phyloP scores from a whole-genome alignment of 768 basidiomycete species.

The Leccinum variicolor region DNA sequence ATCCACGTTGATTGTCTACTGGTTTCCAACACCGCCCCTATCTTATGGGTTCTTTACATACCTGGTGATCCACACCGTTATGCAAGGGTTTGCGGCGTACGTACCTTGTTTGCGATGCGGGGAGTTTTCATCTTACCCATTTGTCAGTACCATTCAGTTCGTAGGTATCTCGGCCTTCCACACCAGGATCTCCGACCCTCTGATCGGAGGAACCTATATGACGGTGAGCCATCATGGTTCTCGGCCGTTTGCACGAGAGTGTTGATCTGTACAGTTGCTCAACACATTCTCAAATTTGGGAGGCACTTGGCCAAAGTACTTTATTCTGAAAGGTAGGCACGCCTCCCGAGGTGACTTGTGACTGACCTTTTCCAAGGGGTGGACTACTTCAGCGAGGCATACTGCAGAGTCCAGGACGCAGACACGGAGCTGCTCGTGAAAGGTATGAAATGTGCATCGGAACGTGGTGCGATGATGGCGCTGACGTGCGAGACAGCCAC shows the following conservation, averaged over 20 bases:
- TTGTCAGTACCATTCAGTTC: slow-evolving; percentile 89
- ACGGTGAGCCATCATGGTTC: slow-evolving; percentile 56
- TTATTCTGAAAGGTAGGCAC: slow-evolving; percentile 79
- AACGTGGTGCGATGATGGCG: neutral
- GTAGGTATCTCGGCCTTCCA: slow-evolving; percentile 99
- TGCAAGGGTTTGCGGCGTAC: slow-evolving; percentile 83
- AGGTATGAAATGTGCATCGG: slow-evolving; percentile 39
- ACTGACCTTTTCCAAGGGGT: slow-evolving; percentile 52
- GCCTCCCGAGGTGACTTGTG: neutral
- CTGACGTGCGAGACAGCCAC: slow-evolving; percentile 44
- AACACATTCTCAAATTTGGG: slow-evolving; percentile 97
- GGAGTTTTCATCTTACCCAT: slow-evolving; percentile 1
- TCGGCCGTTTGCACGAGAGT: neutral
- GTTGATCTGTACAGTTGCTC: slow-evolving; percentile 55
- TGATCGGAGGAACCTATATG: slow-evolving; percentile 99
- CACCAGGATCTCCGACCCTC: slow-evolving; percentile 90
- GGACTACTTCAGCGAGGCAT: slow-evolving; percentile 83
- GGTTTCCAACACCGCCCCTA: slow-evolving; percentile 79
- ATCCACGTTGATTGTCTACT: slow-evolving; percentile 74
- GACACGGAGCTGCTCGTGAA: slow-evolving; percentile 48
- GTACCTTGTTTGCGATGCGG: slow-evolving; percentile 25
- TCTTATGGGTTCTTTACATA: slow-evolving; percentile 75
- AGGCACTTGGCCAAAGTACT: slow-evolving; percentile 97
- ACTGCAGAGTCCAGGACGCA: slow-evolving; percentile 68
- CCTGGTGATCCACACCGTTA: slow-evolving; percentile 76